These are phyloP conservation scores for Terfezia claveryi DNA, from an alignment of 495 filamentous ascomycete species.

Conservation along the genomic window DNA sequence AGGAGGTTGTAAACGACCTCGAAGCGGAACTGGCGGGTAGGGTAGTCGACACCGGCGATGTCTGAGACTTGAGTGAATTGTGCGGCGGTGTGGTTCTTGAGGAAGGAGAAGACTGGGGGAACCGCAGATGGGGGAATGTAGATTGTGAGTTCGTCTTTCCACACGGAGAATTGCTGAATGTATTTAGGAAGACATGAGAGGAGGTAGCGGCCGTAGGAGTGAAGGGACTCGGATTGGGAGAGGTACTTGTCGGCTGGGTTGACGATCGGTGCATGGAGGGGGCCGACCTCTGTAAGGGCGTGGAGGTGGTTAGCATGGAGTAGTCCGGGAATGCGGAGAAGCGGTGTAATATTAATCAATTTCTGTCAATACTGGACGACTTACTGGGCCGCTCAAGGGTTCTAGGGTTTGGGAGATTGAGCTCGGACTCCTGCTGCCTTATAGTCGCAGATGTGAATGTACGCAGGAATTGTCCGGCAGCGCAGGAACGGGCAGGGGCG, in stretches of 20 bases:
- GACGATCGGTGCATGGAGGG: conserved; percentile 55
- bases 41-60: conserved; percentile 89
- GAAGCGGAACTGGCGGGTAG: conserved; percentile 80
- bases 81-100: conserved; percentile 87
- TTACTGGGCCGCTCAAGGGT: not conserved
- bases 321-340: not conserved
- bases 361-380: not conserved
- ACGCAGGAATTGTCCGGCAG: not conserved
- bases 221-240: conserved; percentile 59
- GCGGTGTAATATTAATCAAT: no score
- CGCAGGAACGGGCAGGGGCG: not conserved
- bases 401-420: not conserved
- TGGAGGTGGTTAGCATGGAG: not conserved
- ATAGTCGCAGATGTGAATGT: not conserved
- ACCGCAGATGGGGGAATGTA: conserved; percentile 75
- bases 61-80: conserved; percentile 86
- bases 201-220: conserved; percentile 88
- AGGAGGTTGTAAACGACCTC: conserved; percentile 97
- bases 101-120: conserved; percentile 76
- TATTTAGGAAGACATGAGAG: conserved; percentile 94
- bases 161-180: conserved; percentile 95
- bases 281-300: conserved; percentile 27
- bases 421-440: not conserved
- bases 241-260: conserved; percentile 81
- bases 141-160: conserved; percentile 96